Base-by-base conservation (phyloP, 1,139 yeast genomes). In the Sugiyamaella sp. region DNA sequence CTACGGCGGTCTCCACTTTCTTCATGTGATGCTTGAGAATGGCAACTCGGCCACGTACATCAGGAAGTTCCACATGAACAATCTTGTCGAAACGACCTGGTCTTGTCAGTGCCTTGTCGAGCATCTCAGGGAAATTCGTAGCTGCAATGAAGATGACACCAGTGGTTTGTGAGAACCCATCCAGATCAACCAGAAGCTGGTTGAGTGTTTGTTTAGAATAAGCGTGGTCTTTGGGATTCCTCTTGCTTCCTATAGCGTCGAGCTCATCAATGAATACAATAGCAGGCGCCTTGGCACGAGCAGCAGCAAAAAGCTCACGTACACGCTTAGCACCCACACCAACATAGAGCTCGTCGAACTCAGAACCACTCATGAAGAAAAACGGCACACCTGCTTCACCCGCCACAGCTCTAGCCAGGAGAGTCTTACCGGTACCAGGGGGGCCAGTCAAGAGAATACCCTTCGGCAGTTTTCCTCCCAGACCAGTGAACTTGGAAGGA, bases 311-410 rank as follows among this genome's bases (percentile, higher is more conserved):
- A 60, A 95, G 79, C 67, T 95, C 99, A 63, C 99, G 83, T 53
- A 95, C 95, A 68, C 99, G 82, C 72, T 91, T 93, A 55, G 99
- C 99, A 68, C 99, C 99, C 38, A 95, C 99, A 69, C 99, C 99
- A 35, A 95, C 99, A 66, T 91, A 95, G 61, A 95, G 81, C 71
- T 95, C 99, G 70, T 95, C 99, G 68, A 95, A 95, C 71, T 95
- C 99, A 1, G 97, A 89, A 49, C 99, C 99, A 3, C 96, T 87
- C 98, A 93, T 91, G 72, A 91, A 93, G 72, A 93, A 93, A 69
- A 95, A 95, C 25, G 98, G 99, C 27, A 93, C 99, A 47, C 97
- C 99, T 1, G 99, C 99, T 72, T 95, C 99, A 57, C 99, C 99
- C 9, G 99, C 99, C 38, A 97, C 95, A 17, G 99, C 99, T 64